phyloP scores from a whole-genome alignment of 2,329 filamentous ascomycete genomes.

The Sordariomycetes sp. region DNA sequence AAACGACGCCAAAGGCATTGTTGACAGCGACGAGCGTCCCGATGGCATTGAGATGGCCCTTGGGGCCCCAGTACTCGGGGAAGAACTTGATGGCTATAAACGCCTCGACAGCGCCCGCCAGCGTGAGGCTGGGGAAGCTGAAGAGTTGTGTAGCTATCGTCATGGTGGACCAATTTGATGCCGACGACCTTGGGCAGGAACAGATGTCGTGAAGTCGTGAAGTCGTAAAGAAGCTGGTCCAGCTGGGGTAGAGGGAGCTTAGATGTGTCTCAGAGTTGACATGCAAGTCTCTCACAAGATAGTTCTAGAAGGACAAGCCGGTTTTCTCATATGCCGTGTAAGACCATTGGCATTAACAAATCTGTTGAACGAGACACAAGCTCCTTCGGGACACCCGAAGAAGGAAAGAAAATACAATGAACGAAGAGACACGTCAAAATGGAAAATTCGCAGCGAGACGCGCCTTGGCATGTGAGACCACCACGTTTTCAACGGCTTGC shows the following conservation, averaged over 20 bases:
- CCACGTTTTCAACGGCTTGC: not conserved
- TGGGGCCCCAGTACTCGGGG: not conserved
- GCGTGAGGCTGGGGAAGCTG: not conserved
- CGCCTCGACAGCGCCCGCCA: not conserved
- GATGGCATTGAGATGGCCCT: not conserved
- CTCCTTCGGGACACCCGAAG: not conserved
- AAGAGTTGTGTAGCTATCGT: not conserved
- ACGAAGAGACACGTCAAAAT: not conserved
- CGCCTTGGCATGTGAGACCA: not conserved
- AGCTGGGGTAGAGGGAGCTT: not conserved
- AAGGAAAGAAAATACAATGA: not conserved
- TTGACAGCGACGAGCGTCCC: not conserved
- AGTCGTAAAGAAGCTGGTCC: too few relatives aligned
- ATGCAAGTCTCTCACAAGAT: not conserved
- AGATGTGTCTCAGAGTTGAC: not conserved
- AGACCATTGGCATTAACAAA: not conserved
- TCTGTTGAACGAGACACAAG: not conserved
- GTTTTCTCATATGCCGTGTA: not conserved
- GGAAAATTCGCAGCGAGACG: not conserved
- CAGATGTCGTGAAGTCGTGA: too few relatives aligned
- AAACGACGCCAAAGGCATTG: not conserved
- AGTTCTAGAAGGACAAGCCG: not conserved
- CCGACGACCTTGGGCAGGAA: not conserved
- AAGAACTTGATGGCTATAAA: not conserved
- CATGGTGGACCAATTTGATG: not conserved